phyloP scores from a whole-genome alignment of 345 rosid genomes.

The Lenwebbia sp. region DNA sequence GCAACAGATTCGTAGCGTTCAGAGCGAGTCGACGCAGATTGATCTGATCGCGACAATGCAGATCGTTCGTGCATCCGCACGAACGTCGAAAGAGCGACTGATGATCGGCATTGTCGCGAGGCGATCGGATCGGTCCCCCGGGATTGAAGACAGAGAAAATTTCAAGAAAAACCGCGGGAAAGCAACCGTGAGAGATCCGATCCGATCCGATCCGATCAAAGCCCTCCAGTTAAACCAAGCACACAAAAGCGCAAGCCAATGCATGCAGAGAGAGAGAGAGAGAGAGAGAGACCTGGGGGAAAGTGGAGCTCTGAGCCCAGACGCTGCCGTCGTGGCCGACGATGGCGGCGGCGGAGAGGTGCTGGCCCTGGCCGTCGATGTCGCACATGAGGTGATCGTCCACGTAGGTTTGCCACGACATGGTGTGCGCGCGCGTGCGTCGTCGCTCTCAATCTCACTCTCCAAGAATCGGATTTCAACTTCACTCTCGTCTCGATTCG shows the following conservation, averaged over 20 bases:
- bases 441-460: not conserved
- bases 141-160: not conserved
- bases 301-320: constrained; percentile 57
- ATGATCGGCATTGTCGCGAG: not conserved
- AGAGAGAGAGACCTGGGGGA: constrained; percentile 37
- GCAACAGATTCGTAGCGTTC: not conserved
- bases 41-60: not conserved
- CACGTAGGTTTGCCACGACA: constrained; percentile 93
- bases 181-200: not conserved
- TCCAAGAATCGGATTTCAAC: not conserved
- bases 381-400: constrained; percentile 90
- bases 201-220: not conserved
- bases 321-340: constrained; percentile 68
- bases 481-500: not conserved
- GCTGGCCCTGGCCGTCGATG: constrained; percentile 50
- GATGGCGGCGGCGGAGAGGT: constrained; percentile 65
- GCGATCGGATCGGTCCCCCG: not conserved
- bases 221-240: not conserved
- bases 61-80: not conserved
- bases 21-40: not conserved
- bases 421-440: constrained; percentile 4
- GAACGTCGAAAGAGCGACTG: not conserved
- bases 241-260: not conserved
- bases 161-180: not conserved
- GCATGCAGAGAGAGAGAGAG: not conserved